Base-by-base conservation (phyloP, 1,284 basidiomycete genomes). In the Cryptococcus hybrid region DNA sequence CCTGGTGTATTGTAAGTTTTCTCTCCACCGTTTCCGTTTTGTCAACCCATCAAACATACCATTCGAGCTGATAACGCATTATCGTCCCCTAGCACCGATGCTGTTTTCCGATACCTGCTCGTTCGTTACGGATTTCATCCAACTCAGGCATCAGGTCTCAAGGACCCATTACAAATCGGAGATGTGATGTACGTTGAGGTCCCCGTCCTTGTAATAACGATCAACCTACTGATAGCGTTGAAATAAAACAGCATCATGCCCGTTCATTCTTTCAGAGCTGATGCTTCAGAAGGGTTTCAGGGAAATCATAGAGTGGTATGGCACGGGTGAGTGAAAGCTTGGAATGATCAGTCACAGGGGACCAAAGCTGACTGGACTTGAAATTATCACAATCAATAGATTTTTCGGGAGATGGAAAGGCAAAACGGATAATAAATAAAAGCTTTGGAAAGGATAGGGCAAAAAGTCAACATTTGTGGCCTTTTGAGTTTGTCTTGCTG, bases 1-100 rank as follows among this genome's bases (percentile, higher is more conserved):
- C 62, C 67, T 15, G 66, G 69, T 7, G 66, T 60, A 3, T 66
- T 68, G 67, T 70, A 38, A 59, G 67, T 56, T 13, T 30, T 9
- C 24, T 11, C 50, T 30, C 38, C 43, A 3, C 7, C 15, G 12
- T 15, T 13, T 24, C 24, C 24, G 24, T 24, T n/a, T n/a, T n/a
- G 24, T 24, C 24, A 24, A 24, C 24, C n/a, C 24, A 24, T 24
- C 24, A 24, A 39, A 7, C 47, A 35, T 48, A 36, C 11, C 15
- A 8, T 30, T 2, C n/a, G n/a, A 39, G 47, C 36, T 55, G 47
- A 46, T 44, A 35, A 34, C 39, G 24, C 24, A 24, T 35, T 24
- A 24, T 24, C 24, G 24, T 44, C 15, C 12, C 56, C 42, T 3
- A 15, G 7, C 67, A 57, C 9, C 52, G 51, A 0, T 24, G 61